A percentile compares a stretch with the other conserved stretches of the same genome.
Evolutionary conservation across 495 filamentous ascomycete genomes (phyloP).

Genomic region (Chaetomidium leptoderma): DNA sequence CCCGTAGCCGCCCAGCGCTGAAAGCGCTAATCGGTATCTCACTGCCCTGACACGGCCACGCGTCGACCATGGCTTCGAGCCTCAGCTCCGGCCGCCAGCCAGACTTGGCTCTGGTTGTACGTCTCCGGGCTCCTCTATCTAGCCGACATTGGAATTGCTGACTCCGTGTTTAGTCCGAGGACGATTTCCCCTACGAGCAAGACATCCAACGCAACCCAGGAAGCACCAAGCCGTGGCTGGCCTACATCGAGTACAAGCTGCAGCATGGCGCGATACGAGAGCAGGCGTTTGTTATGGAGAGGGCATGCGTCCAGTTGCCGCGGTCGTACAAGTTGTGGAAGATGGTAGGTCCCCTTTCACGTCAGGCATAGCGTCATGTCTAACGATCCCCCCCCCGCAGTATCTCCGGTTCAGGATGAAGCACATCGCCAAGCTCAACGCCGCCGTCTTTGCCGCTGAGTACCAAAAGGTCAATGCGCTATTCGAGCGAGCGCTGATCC

Average conservation of each 20-base stretch:
- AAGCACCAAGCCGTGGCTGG: constrained; percentile 91
- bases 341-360: constrained; percentile 54
- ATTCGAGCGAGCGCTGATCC: constrained; percentile 88
- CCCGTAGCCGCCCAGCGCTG: constrained; percentile 9
- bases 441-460: constrained; percentile 73
- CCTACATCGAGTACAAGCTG: constrained; percentile 88
- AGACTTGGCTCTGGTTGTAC: constrained; percentile 75
- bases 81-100: constrained; percentile 36
- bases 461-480: constrained; percentile 92
- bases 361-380: not conserved
- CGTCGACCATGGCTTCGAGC: constrained; percentile 27
- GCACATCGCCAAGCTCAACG: constrained; percentile 79
- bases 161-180: constrained; percentile 58
- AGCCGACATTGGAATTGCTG: constrained; percentile 2
- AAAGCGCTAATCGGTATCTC: constrained; percentile 16
- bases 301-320: constrained; percentile 82
- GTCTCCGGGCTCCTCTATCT: constrained; percentile 29
- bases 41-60: constrained; percentile 3
- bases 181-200: constrained; percentile 93
- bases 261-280: constrained; percentile 83
- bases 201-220: constrained; percentile 83
- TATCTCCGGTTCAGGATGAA: constrained; percentile 83
- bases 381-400: constrained; percentile 48
- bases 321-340: constrained; percentile 99
- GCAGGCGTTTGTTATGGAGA: constrained; percentile 92